These are phyloP conservation scores for Leptosphaerulina australis DNA, from an alignment of 2,329 filamentous ascomycete species.

Conservation along the genomic window DNA sequence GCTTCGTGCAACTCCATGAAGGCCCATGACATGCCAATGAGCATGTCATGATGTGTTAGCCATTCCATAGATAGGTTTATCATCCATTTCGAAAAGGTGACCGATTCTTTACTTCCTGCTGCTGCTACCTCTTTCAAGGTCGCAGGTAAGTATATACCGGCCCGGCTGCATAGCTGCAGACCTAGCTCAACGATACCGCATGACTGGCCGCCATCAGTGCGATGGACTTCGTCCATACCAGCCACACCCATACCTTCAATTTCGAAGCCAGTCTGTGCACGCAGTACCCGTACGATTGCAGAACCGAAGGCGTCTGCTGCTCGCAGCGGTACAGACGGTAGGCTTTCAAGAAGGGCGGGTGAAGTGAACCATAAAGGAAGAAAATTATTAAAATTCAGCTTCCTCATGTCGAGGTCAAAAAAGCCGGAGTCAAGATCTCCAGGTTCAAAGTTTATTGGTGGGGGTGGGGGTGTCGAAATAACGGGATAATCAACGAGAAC, in stretches of 20 bases:
- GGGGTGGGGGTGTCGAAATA: not conserved
- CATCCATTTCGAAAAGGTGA: slow-evolving; percentile 23
- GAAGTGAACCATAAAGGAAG: slow-evolving; percentile 51
- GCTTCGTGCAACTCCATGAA: slow-evolving; percentile 36
- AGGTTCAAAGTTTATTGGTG: not conserved
- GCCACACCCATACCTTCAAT: slow-evolving; percentile 45
- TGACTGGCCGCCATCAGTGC: slow-evolving; percentile 24
- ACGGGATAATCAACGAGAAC: slow-evolving; percentile 3
- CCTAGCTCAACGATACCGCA: slow-evolving; percentile 46
- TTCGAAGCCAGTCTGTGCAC: slow-evolving; percentile 50
- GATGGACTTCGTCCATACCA: slow-evolving; percentile 51
- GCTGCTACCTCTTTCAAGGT: slow-evolving; percentile 35
- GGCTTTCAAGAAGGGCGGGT: slow-evolving; percentile 47
- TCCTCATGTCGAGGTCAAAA: not conserved
- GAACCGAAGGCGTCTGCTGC: slow-evolving; percentile 43
- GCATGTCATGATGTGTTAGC: slow-evolving; percentile 28
- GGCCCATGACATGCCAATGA: slow-evolving; percentile 45
- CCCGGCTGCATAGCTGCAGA: slow-evolving; percentile 33
- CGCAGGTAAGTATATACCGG: slow-evolving; percentile 20
- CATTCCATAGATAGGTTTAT: slow-evolving; percentile 23
- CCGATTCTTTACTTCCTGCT: slow-evolving; percentile 50
- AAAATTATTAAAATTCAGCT: slow-evolving; percentile 24
- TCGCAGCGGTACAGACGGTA: slow-evolving; percentile 46
- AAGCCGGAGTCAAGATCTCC: not conserved
- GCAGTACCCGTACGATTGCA: slow-evolving; percentile 48